Evolutionary conservation across 2,329 filamentous ascomycete species (phyloP), one percentile per base, ranked within the genome.

Genomic region (Epichloe amarillans): DNA sequence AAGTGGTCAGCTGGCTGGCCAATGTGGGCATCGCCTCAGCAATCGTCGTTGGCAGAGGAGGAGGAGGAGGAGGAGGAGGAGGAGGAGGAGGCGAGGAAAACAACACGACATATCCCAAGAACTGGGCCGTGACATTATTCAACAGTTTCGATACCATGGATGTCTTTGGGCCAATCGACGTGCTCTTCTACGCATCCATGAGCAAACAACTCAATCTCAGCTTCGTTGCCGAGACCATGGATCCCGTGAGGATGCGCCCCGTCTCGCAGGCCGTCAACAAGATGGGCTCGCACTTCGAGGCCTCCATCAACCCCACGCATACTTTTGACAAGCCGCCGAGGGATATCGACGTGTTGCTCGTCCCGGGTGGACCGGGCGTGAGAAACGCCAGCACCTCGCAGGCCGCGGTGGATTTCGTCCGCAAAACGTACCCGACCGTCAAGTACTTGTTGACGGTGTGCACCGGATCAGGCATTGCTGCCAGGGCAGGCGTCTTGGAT

Each of bases 401-500:
- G 2, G 54, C 67, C 0, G 64, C 70, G 0, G 62, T 76, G 2
- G 26, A 54, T 41, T 60, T 74, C 57, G 63, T 82, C 41, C 59
- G 60, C 0, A 57, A 61, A 0, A 58, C 61, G 2, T 77, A 71
- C 56, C 71, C 73, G 0, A 62, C 61, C 2, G 59, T 82, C n/a
- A 65, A 72, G 55, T 78, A 77, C 56, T 58, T 83, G n/a, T 65
- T 86, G 26, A 83, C 80, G 0, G 72, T 86, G 2, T 86, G 83
- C 62, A 86, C 80, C 2, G 83, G 83, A 0, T 70, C 76, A 5
- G 73, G 73, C 2, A 62, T 84, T 2, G 69, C 76, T 0, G 82
- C 82, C 0, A 63, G 66, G 40, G 69, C 80, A 0, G 82, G 82
- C 0, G 61, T 84, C 2, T 61, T 87, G 30, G 73, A 84, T 53